Base-by-base conservation (phyloP, 1,284 basidiomycete species). In the Coniophora puteana region DNA sequence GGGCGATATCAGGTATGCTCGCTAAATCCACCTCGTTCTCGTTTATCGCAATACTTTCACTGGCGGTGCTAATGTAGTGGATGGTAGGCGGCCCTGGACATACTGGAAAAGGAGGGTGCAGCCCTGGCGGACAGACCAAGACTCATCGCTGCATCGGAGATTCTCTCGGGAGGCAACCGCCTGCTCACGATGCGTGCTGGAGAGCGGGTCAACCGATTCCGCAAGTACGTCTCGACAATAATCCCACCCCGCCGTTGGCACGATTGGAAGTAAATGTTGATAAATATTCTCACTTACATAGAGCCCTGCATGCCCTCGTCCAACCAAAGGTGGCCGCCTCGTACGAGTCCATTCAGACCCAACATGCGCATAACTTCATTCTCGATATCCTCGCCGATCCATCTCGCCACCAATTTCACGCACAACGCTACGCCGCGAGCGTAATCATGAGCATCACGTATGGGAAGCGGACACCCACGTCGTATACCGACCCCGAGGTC, bases 381-480 rank as follows among this genome's bases (percentile, higher is more conserved):
- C 49, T 61, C 1, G 67, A 74, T 45, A 59, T 74, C 23, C 44
- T 72, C 35, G 43, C 57, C 10, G 51, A 61, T 4, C 67, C 71
- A 4, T 55, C 62, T 1, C 42, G 51, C 0, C 69, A 69, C 45
- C 57, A 65, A 22, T 45, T 50, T 21, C 54, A 57, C 31, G 36
- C 47, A 0, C 59, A 61, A 32, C 44, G 47, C 58, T 57, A 23
- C 23, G 54, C 36, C 7, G 11, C 12, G 18, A 11, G 74, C 0
- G 71, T 84, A 1, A 79, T 83, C 3, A 69, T 86, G 59, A 69
- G 74, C 3, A 66, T 86, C 34, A 76, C 82, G 6, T 86, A 86
- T 47, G 83, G 82, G 1, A 80, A 78, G 44, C 62, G 68, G 0
- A 64, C 49, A 48, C 74, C 47, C 2, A 71, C 71, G 5, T 63